Base-by-base conservation (phyloP, 345 rosid genomes). In the Arabidopsis thaliana region DNA sequence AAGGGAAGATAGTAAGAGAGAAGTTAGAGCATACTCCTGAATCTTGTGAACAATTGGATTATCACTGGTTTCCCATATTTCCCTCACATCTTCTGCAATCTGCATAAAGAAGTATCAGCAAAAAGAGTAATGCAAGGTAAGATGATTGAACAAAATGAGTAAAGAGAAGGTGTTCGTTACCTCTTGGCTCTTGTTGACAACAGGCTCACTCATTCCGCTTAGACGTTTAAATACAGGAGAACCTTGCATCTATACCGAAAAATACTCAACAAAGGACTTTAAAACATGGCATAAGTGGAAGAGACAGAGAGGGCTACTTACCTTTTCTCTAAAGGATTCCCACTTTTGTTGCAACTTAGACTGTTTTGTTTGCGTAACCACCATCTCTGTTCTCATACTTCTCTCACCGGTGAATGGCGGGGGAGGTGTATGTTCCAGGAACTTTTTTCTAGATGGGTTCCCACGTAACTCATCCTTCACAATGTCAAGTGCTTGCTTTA, bases 31-130 rank as follows among this genome's bases (percentile, higher is more conserved):
- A 61, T 88, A 95, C 97, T 95, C 97, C 77, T 90, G 99, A 79
- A 95, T 90, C 85, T 89, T 95, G 85, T 89, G 94, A 68, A 92
- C 97, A 69, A 95, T 82, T 32, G 97, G 96, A 78, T 67, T 90
- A 78, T 95, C 98, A 72, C 93, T 92, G 36, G 98, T 95, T 77
- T 95, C 99, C 99, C 97, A 90, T 87, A 87, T 88, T 82, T 95
- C 99, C 52, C 85, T 87, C 83, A 88, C 24, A 71, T 92, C 99
- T 77, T 92, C 99, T 36, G 93, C 96, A 78, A 95, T 82, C 99
- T 92, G 83, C 64, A 28, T 25, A 58, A 48, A 55, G n/a, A 14
- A 38, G 23, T 45, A 25, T 53, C 58, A 44, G 8, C 51, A 44
- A 42, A 61, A 16, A 34, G 36, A 52, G 10, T 62, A 41, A 12